These are phyloP conservation scores for Sporopachydermia lactativora DNA, from an alignment of 805 yeast genomes.

Conservation along the genomic window DNA sequence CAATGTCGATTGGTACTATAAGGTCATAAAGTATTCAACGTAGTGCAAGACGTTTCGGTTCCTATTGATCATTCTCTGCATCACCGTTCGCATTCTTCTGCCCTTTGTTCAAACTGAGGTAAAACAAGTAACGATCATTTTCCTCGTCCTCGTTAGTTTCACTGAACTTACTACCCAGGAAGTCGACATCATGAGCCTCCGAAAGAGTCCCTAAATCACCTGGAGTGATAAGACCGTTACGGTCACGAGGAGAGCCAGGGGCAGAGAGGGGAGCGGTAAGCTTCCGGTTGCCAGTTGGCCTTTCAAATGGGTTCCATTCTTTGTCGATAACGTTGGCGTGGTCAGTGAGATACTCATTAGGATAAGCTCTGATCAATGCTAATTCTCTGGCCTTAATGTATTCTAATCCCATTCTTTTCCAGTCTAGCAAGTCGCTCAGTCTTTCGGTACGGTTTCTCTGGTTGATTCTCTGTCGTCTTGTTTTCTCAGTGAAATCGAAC, in stretches of 20 bases:
- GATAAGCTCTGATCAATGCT: slow-evolving; percentile 71
- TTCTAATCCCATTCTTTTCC: slow-evolving; percentile 85
- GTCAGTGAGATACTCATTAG: slow-evolving; percentile 35
- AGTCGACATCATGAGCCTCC: slow-evolving; percentile 49
- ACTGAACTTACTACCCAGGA: not conserved
- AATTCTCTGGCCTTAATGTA: slow-evolving; percentile 72
- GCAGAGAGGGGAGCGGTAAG: slow-evolving; percentile 85
- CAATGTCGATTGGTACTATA: too few species aligned
- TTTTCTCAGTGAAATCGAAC: slow-evolving; percentile 65
- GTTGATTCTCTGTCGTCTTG: slow-evolving; percentile 81
- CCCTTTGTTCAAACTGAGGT: not conserved
- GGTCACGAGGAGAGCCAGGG: slow-evolving; percentile 70
- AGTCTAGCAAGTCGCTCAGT: slow-evolving; percentile 64
- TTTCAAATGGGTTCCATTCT: not conserved
- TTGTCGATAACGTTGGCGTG: not conserved
- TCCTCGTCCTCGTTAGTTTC: not conserved
- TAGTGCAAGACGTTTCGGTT: too few species aligned
- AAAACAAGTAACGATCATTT: slow-evolving; percentile 1
- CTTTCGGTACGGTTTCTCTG: slow-evolving; percentile 83
- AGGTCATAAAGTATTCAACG: too few species aligned
- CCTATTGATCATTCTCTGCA: not conserved
- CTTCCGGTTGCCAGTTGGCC: slow-evolving; percentile 25
- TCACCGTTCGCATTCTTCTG: not conserved
- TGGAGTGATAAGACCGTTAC: slow-evolving; percentile 59
- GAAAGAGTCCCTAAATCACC: slow-evolving; percentile 79